Evolutionary conservation across 768 basidiomycete genomes (phyloP).

Genomic region (Tricholoma flavovirens): DNA sequence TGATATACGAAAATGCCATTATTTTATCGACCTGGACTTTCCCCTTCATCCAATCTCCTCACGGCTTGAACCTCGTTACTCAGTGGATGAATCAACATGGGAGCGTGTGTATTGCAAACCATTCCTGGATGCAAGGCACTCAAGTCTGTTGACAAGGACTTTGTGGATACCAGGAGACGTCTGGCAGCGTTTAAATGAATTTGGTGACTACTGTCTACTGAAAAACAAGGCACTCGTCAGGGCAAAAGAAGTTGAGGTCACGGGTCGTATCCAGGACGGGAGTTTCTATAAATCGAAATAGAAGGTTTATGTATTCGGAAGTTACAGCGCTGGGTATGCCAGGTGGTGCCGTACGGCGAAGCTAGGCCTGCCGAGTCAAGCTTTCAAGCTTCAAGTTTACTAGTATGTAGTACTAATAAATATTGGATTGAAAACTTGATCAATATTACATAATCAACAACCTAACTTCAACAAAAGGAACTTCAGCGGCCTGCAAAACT

Average conservation of each 20-base stretch:
- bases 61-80: conserved; percentile 74
- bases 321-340: no score
- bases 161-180: conserved; percentile 72
- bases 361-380: no score
- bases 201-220: conserved; percentile 89
- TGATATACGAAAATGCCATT: conserved; percentile 70
- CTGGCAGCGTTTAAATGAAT: conserved; percentile 69
- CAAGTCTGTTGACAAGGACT: conserved; percentile 63
- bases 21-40: conserved; percentile 87
- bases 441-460: no score
- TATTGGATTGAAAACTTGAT: no score
- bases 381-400: no score
- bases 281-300: background rate
- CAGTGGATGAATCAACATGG: conserved; percentile 61
- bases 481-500: no score
- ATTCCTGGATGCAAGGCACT: conserved; percentile 80
- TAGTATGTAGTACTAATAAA: no score
- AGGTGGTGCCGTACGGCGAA: no score
- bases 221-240: conserved; percentile 46
- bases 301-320: background rate
- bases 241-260: conserved; percentile 28
- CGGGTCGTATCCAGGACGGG: conserved; percentile 6
- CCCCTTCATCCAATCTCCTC: conserved; percentile 57
- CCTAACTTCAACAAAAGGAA: no score
- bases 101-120: conserved; percentile 74